Base-by-base conservation (phyloP, 2,329 filamentous ascomycete species). In the Diaporthe helianthi region DNA sequence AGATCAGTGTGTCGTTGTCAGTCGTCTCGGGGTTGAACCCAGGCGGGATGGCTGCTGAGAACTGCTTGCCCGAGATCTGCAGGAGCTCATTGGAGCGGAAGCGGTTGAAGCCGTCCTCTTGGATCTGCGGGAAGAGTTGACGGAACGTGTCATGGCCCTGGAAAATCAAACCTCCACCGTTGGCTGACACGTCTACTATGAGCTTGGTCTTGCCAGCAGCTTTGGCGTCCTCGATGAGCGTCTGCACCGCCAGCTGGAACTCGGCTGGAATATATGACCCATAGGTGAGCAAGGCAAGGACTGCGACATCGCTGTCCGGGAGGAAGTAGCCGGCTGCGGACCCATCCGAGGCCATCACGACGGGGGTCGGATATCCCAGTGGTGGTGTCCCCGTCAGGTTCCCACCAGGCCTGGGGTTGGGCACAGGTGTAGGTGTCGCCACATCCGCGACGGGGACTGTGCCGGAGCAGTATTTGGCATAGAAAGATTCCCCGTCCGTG, bases 141-240 rank as follows among this genome's bases (percentile, higher is more conserved):
- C 85, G 85, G 80, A 88, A 87, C 24, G 88, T 79, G 72, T 87
- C 86, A 73, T 87, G 86, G 15, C 83, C 86, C 44, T 85, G 81
- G 51, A 87, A 78, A 53, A 88, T 85, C 15, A 81, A 83, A 10
- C 86, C 86, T 44, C 86, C 86, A 2, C 82, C 84, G 68, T 88
- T 88, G n/a, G 83, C 83, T 3, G 81, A 83, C 6, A 89, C 78
- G 71, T 89, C 86, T 33, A 88, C 79, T 38, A 88, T 83, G 0
- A 88, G 80, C 74, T 86, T 87, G 69, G 80, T 87, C 79, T 86
- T 87, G 46, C 84, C 84, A 6, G 80, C 82, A 33, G 80, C 78
- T 60, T 82, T 82, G 36, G 76, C 75, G 4, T 72, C 72, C 13
- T 74, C 74, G 51, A 79, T 77, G 73, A 79, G 78, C 29, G 75